Percentiles rank a stretch among this genome's conserved stretches.
Conservation (phyloP, 2,329 filamentous ascomycete species). For the Trichoderma sp. region DNA sequence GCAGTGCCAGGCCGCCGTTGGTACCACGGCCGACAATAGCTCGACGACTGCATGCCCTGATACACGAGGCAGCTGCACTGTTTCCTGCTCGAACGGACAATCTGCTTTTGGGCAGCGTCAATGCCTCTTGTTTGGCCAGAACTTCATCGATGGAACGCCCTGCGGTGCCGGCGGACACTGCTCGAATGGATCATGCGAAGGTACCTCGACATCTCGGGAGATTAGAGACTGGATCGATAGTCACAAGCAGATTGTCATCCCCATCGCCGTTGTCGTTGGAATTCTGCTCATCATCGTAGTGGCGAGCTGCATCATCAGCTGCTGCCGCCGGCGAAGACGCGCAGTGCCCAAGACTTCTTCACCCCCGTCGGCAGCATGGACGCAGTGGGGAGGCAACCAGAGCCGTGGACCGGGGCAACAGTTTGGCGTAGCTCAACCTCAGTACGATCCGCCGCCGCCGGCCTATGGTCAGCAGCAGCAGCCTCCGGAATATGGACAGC, state of each 20-base stretch:
- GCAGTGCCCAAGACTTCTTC: slow-evolving; percentile 26
- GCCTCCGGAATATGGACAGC: slow-evolving; percentile 8
- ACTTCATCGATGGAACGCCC: slow-evolving; percentile 87
- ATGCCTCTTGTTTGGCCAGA: slow-evolving; percentile 78
- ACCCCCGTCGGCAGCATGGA: slow-evolving; percentile 23
- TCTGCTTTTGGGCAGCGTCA: slow-evolving; percentile 29
- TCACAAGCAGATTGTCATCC: slow-evolving; percentile 81
- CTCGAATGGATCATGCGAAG: slow-evolving; percentile 72
- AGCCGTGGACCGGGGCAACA: background rate
- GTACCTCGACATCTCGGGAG: slow-evolving; percentile 65
- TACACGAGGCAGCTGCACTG: slow-evolving; percentile 56
- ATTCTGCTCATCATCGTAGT: slow-evolving; percentile 68
- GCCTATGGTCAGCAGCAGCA: slow-evolving; percentile 3
- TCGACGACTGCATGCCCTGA: slow-evolving; percentile 73
- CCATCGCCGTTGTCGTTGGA: slow-evolving; percentile 68
- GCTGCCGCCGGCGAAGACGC: slow-evolving; percentile 30
- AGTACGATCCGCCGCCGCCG: slow-evolving; percentile 15
- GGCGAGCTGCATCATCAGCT: slow-evolving; percentile 61
- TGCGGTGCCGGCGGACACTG: slow-evolving; percentile 81
- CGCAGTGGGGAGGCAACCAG: background rate
- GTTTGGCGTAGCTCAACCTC: background rate
- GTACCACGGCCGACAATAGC: slow-evolving; percentile 67
- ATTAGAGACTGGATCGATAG: slow-evolving; percentile 72
- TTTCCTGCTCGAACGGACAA: slow-evolving; percentile 64
- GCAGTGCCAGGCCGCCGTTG: slow-evolving; percentile 85